phyloP scores from a whole-genome alignment of 176 grass and related monocot species.

The Raddia distichophylla region DNA sequence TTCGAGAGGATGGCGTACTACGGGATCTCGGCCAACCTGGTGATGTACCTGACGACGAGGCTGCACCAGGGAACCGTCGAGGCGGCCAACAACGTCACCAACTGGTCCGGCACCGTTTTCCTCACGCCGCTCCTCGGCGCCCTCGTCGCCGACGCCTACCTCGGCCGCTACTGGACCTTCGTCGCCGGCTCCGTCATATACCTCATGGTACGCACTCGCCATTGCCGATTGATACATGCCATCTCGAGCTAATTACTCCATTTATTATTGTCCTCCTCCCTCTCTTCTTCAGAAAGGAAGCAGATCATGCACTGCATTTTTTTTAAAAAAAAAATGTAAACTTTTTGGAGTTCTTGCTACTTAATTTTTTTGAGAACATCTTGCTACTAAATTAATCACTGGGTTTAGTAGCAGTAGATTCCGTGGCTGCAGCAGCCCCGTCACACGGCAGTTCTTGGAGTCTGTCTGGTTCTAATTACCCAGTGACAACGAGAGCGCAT shows the following conservation, averaged over 20 bases:
- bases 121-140: conserved; percentile 75
- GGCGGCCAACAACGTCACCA: conserved; percentile 85
- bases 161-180: conserved; percentile 90
- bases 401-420: not conserved
- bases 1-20: conserved; percentile 95
- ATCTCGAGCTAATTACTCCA: not conserved
- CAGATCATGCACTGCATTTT: not conserved
- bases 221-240: not conserved
- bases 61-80: conserved; percentile 81
- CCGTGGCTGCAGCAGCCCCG: not conserved
- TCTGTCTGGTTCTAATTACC: too few species aligned
- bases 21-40: conserved; percentile 80
- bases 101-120: conserved; percentile 83
- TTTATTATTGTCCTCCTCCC: not conserved
- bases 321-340: not conserved
- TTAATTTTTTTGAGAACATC: too few species aligned
- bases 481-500: not conserved
- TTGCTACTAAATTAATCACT: not conserved
- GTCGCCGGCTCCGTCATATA: conserved; percentile 71
- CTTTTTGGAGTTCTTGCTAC: not conserved
- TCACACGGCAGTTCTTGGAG: not conserved
- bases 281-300: not conserved
- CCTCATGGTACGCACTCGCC: conserved; percentile 50
- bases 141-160: conserved; percentile 72
- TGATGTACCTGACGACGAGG: conserved; percentile 64